Evolutionary conservation across 176 grass and related monocot species (phyloP), one percentile per base, ranked within the genome.

Genomic region (Elaeis guineensis): DNA sequence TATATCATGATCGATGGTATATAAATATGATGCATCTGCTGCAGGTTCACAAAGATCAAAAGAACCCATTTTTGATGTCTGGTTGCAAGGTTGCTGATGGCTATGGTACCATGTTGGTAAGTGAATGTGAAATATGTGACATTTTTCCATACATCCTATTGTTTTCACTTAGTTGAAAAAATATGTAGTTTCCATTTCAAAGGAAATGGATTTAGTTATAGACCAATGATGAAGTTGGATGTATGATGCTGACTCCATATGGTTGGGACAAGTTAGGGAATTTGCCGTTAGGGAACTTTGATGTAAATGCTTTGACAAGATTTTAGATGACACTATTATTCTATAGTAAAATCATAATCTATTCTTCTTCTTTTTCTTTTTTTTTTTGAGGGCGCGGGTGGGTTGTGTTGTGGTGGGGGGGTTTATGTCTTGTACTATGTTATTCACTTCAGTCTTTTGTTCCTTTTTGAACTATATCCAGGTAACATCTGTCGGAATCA

Each of bases 11-110:
- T 35, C 19, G 1, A 19, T 8, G n/a, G 11, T 44, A 48, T 21
- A 9, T 14, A 17, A 29, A 18, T 29, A 28, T 66, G 7, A 66
- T 54, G 28, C 28, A 26, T 26, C 8, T 16, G 21, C 39, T 16
- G 44, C 54, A 97, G 87, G 84, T 98, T 55, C 77, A 73, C 60
- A 98, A 92, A 49, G 84, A 98, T 78, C 81, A 89, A 78, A 98
- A 61, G 52, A 75, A 74, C 39, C 84, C 93, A 11, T 98, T 98
- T 83, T 76, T 98, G 55, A 89, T 98, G 93, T 92, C 93, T 65
- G 87, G 87, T 62, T 98, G 93, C 78, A 98, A 98, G 59, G 87
- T 92, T 83, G 87, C 87, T 51, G 87, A 89, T 81, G 93, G 93
- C 54, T 92, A 85, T 82, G 93, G 93, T 48, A 92, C 72, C 78